Percentiles rank a stretch among this genome's conserved stretches.
Conservation (phyloP, 2,329 filamentous ascomycete genomes). For the Penicillium sp. region DNA sequence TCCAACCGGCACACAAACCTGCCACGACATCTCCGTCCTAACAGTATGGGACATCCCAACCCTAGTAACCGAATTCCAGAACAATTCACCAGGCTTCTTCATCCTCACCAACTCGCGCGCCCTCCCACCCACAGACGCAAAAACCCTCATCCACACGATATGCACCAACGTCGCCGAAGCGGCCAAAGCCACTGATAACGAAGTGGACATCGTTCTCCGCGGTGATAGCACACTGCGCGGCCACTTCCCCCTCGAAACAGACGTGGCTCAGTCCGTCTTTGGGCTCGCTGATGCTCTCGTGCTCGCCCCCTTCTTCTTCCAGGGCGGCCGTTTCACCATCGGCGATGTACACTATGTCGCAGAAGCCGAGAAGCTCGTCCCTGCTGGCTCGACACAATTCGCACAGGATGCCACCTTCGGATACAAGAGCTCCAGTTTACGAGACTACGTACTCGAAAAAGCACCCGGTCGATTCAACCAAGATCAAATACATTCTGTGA, state of each 20-base stretch:
- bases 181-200: slow-evolving; percentile 35
- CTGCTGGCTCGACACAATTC: slow-evolving; percentile 53
- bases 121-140: slow-evolving; percentile 48
- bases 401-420: slow-evolving; percentile 57
- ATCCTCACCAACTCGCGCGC: slow-evolving; percentile 59
- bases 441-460: slow-evolving; percentile 55
- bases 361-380: slow-evolving; percentile 48
- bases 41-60: slow-evolving; percentile 51
- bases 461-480: slow-evolving; percentile 40
- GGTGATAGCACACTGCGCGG: slow-evolving; percentile 56
- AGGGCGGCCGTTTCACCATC: slow-evolving; percentile 56
- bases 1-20: slow-evolving; percentile 60
- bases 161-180: slow-evolving; percentile 49
- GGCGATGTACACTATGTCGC: slow-evolving; percentile 56
- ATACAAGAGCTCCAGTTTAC: slow-evolving; percentile 51
- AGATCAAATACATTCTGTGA: slow-evolving; percentile 44
- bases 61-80: slow-evolving; percentile 45
- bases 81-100: slow-evolving; percentile 51
- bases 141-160: slow-evolving; percentile 48
- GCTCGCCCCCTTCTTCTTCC: slow-evolving; percentile 56
- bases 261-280: slow-evolving; percentile 49
- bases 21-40: slow-evolving; percentile 54
- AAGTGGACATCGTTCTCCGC: slow-evolving; percentile 54
- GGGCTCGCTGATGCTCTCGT: slow-evolving; percentile 52
- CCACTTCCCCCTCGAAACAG: slow-evolving; percentile 54